Evolutionary conservation across 208 protist species (phyloP).

Genomic region (Herpetomonas samuelpessoai): DNA sequence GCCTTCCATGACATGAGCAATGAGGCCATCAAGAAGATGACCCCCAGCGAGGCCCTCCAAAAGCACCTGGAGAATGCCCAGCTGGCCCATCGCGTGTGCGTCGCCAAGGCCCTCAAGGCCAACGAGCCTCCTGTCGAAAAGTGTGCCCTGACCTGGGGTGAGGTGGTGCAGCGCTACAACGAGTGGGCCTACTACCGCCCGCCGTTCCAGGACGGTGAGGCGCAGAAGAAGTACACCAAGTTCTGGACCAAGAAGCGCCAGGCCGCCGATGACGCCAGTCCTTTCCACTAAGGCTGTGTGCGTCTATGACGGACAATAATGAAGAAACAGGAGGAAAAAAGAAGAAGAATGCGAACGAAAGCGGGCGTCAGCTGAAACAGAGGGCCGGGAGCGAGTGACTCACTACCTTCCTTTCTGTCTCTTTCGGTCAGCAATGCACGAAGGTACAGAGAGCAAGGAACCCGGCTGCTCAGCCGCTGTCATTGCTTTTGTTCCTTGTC

Average conservation of each 20-base stretch:
- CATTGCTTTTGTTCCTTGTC: no score
- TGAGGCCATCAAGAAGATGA: constrained; percentile 68
- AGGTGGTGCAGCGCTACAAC: constrained; percentile 86
- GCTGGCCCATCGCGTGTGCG: constrained; percentile 83
- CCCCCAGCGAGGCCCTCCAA: constrained; percentile 78
- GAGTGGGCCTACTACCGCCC: constrained; percentile 86
- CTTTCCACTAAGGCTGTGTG: constrained; percentile 22
- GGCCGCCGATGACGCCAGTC: constrained; percentile 48
- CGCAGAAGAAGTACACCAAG: constrained; percentile 73
- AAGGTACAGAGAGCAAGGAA: no score
- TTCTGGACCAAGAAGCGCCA: constrained; percentile 89
- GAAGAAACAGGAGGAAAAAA: no score
- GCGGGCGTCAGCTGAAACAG: no score
- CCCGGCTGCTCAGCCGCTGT: no score
- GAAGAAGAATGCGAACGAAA: no score
- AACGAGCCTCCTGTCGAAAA: constrained; percentile 68
- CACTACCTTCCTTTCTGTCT: no score
- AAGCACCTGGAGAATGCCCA: constrained; percentile 90
- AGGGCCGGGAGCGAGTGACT: no score
- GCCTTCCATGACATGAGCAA: constrained; percentile 79
- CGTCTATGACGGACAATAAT: no score
- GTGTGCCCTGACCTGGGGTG: constrained; percentile 89
- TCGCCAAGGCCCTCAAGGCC: constrained; percentile 80
- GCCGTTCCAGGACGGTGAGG: constrained; percentile 70
- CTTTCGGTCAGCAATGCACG: no score